A percentile compares a stretch with the other conserved stretches of the same genome.
Conservation (phyloP, 1,139 yeast species). For the Candida sojae region DNA sequence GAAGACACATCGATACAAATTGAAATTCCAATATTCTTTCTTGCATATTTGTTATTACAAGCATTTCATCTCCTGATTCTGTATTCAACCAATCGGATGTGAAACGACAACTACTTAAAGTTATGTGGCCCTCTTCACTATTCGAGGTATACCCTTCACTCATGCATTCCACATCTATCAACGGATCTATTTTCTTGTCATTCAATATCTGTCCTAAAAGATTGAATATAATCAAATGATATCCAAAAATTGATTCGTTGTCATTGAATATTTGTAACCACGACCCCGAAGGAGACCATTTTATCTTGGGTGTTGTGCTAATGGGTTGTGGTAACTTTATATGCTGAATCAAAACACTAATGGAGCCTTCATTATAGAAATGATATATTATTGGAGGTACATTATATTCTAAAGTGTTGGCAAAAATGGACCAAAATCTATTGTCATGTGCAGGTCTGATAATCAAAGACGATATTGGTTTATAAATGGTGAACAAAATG, state of each 20-base stretch:
- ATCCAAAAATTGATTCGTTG: constrained; percentile 30
- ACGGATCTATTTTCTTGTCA: constrained; percentile 14
- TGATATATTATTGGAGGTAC: constrained; percentile 31
- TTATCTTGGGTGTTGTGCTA: constrained; percentile 19
- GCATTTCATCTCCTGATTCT: constrained; percentile 16
- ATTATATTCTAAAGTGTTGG: constrained; percentile 17
- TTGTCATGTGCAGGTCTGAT: constrained; percentile 22
- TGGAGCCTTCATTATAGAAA: constrained; percentile 36
- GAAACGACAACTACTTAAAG: constrained; percentile 13
- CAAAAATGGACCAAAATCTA: constrained; percentile 40
- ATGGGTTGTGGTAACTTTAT: constrained; percentile 21
- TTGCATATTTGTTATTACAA: constrained; percentile 16
- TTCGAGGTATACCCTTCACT: constrained; percentile 17
- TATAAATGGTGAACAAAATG: constrained; percentile 32
- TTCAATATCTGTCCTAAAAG: constrained; percentile 22
- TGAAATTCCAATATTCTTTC: constrained; percentile 17
- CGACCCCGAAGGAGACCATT: constrained; percentile 38
- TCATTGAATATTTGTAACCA: constrained; percentile 35
- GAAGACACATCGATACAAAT: constrained; percentile 20
- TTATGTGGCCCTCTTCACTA: constrained; percentile 7
- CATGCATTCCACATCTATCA: constrained; percentile 21
- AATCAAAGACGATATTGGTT: constrained; percentile 24
- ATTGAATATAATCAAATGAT: constrained; percentile 28
- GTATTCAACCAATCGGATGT: constrained; percentile 9
- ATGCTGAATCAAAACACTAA: constrained; percentile 26